phyloP scores from a whole-genome alignment of 495 filamentous ascomycete species.

The Arthonia radiata region DNA sequence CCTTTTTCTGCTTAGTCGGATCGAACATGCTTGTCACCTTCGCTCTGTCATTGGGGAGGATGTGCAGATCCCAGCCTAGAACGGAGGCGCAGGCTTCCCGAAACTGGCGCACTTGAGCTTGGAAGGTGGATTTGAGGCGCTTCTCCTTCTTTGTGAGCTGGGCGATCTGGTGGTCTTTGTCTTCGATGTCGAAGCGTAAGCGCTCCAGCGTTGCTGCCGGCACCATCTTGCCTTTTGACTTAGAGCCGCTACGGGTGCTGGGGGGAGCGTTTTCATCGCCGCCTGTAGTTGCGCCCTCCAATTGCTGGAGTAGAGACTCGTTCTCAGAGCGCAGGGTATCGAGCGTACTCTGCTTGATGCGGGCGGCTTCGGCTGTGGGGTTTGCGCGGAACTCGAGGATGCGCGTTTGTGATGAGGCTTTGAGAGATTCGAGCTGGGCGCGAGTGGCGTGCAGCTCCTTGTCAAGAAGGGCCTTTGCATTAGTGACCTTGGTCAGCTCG shows the following conservation, averaged over 20 bases:
- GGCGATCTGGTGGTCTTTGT: conserved; percentile 45
- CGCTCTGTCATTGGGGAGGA: conserved; percentile 81
- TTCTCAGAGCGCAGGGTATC: conserved; percentile 61
- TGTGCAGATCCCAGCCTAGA: conserved; percentile 78
- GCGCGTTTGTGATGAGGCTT: conserved; percentile 51
- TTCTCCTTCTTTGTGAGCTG: conserved; percentile 64
- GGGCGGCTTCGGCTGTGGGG: conserved; percentile 60
- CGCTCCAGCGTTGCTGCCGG: conserved; percentile 57
- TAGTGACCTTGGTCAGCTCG: conserved; percentile 41
- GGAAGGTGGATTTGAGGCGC: conserved; percentile 75
- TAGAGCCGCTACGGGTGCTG: no score
- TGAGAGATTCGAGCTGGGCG: conserved; percentile 44
- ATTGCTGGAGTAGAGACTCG: conserved; percentile 47
- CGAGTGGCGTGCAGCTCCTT: conserved; percentile 49
- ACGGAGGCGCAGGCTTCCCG: conserved; percentile 73
- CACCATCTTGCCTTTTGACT: conserved; percentile 25
- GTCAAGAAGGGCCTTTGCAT: conserved; percentile 35
- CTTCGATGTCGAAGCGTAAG: conserved; percentile 42
- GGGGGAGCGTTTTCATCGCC: conserved; percentile 7
- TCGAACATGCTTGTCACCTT: conserved; percentile 52
- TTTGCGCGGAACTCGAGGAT: conserved; percentile 73
- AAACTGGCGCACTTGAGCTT: conserved; percentile 70
- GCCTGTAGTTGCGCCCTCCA: conserved; percentile 26
- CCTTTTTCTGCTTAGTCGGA: conserved; percentile 20
- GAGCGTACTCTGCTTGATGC: conserved; percentile 58